These are phyloP conservation scores for Cryomyces minteri DNA, from an alignment of 495 filamentous ascomycete genomes.

Conservation along the genomic window DNA sequence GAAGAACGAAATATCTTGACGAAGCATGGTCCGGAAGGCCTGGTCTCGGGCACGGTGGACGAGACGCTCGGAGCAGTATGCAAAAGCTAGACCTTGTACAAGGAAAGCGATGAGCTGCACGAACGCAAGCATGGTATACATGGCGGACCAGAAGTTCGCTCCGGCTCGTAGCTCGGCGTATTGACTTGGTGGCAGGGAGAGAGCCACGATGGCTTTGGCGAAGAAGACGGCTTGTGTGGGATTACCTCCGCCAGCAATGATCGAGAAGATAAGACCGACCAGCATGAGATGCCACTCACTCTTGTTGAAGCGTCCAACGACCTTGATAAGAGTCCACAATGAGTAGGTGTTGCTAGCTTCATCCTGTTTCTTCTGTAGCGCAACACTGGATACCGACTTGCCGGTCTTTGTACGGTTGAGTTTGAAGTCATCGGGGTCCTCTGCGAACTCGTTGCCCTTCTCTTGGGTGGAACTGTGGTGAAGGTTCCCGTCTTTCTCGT, in stretches of 20 bases:
- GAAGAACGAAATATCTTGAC: slow-evolving; percentile 84
- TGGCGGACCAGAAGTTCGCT: slow-evolving; percentile 74
- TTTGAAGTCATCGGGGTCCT: slow-evolving; percentile 41
- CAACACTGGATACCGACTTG: slow-evolving; percentile 51
- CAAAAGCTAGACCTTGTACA: slow-evolving; percentile 55
- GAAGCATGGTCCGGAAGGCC: slow-evolving; percentile 75
- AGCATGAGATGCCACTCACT: slow-evolving; percentile 56
- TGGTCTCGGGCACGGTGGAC: slow-evolving; percentile 62
- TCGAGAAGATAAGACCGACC: slow-evolving; percentile 54
- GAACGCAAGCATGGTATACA: slow-evolving; percentile 90
- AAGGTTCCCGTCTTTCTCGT: slow-evolving; percentile 17
- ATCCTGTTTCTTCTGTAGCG: slow-evolving; percentile 33
- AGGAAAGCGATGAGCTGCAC: slow-evolving; percentile 52
- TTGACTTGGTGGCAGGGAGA: slow-evolving; percentile 30
- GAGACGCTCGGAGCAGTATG: slow-evolving; percentile 66
- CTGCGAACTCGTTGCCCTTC: slow-evolving; percentile 10
- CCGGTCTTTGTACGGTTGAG: slow-evolving; percentile 43
- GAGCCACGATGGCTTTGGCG: slow-evolving; percentile 60
- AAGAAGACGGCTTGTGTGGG: slow-evolving; percentile 83
- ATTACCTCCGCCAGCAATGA: slow-evolving; percentile 70
- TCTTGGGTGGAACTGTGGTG: slow-evolving; percentile 4
- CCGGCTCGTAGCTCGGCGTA: slow-evolving; percentile 39
- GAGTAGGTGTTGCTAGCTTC: slow-evolving; percentile 38
- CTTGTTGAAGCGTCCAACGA: slow-evolving; percentile 69
- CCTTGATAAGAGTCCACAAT: slow-evolving; percentile 68